phyloP scores from a whole-genome alignment of 192 early-diverging fungal genomes.

The Funneliformis geosporum region DNA sequence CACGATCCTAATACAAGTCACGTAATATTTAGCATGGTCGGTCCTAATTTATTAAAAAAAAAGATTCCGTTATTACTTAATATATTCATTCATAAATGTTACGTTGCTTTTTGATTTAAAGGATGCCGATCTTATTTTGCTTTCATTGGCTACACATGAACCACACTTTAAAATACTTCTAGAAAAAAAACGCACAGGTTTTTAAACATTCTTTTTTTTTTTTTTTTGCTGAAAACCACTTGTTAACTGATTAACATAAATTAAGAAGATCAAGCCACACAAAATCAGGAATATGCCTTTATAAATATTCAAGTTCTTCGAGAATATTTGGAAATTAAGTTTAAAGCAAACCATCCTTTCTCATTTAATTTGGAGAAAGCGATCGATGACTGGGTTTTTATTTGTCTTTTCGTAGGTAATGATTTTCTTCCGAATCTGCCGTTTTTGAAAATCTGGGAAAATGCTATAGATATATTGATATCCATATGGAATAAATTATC shows the following conservation, averaged over 20 bases:
- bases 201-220: slow-evolving; percentile 16
- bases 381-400: slow-evolving; percentile 96
- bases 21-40: slow-evolving; percentile 83
- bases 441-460: slow-evolving; percentile 91
- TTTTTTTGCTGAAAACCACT: background rate
- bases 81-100: no score
- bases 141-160: slow-evolving; percentile 93
- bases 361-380: slow-evolving; percentile 87
- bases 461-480: slow-evolving; percentile 87
- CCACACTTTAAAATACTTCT: slow-evolving; percentile 95
- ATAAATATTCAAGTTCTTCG: slow-evolving; percentile 78
- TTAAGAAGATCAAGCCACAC: slow-evolving; percentile 47
- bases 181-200: slow-evolving; percentile 71
- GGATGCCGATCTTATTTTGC: slow-evolving; percentile 98
- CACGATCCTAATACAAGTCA: slow-evolving; percentile 92
- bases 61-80: background rate
- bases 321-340: slow-evolving; percentile 90
- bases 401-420: slow-evolving; percentile 99
- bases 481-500: slow-evolving; percentile 86
- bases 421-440: slow-evolving; percentile 97
- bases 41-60: slow-evolving; percentile 30
- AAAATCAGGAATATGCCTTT: slow-evolving; percentile 69
- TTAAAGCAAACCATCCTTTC: slow-evolving; percentile 67
- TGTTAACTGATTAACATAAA: background rate
- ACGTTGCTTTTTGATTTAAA: slow-evolving; percentile 39